Base-by-base conservation (phyloP, 331 rosid genomes). In the Pyracantha coccinea region DNA sequence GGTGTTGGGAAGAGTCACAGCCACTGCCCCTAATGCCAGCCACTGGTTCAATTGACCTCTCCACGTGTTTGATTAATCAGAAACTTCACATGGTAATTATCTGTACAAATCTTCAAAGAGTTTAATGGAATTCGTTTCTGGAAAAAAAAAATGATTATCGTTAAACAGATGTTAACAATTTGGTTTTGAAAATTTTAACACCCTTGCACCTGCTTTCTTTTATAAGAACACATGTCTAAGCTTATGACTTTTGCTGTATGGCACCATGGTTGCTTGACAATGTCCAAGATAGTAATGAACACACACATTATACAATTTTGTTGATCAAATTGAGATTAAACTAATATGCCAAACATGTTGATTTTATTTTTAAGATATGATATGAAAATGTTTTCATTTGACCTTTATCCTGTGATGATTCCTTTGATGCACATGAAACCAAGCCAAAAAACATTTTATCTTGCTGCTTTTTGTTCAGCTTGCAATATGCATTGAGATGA, bases 1-100 rank as follows among this genome's bases (percentile, higher is more conserved):
- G 99, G 99, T 94, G 88, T 81, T 94, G 99, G 97, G 99, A 94
- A 86, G 97, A 94, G 89, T 85, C 93, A 64, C 99, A 92, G 64
- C 86, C 90, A 32, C 84, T 94, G 80, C 96, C 99, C 44, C 85
- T 87, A 75, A 94, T 92, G 96, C 89, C 88, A 65, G 41, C 80
- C 60, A 84, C 77, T 55, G 96, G 97, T 78, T 75, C 92, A 33
- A 87, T 94, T 74, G 97, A 90, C 82, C 92, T 94, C 69, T 83
- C 97, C 75, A 88, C 92, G 28, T 94, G 97, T 81, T 84, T 94
- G 88, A 84, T 94, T 70, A 79, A 90, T 79, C 99, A 94, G 85
- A 94, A 94, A 85, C 89, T 94, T 70, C 96, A 92, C 71, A 90
- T 94, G 97, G 97, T 94, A 87, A 85, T 79, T 72, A 50, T 70